Conservation (phyloP, 257 asterid genomes). For the Thymus mandschuricus region DNA sequence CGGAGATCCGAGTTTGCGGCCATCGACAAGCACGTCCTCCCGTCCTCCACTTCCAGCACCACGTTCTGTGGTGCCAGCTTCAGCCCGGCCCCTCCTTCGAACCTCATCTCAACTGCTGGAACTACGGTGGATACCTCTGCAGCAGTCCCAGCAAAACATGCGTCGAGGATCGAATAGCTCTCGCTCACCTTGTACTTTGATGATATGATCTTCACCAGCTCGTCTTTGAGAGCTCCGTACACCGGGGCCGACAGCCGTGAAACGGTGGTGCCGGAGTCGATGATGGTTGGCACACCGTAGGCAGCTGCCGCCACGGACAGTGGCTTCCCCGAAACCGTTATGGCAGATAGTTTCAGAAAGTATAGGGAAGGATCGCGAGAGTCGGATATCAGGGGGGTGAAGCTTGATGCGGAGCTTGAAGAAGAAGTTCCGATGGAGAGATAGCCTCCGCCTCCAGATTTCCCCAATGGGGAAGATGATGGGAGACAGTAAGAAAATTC, state of each 20-base stretch:
- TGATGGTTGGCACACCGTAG: constrained; percentile 47
- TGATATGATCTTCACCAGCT: constrained; percentile 43
- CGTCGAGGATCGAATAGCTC: constrained; percentile 47
- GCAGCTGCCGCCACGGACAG: constrained; percentile 36
- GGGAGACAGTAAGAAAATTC: constrained; percentile 61
- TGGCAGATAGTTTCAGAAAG: constrained; percentile 40
- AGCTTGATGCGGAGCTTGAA: constrained; percentile 38
- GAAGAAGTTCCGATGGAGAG: constrained; percentile 42
- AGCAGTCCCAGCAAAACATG: constrained; percentile 47
- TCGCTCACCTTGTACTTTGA: constrained; percentile 33
- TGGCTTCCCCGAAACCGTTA: constrained; percentile 41
- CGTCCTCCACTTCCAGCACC: constrained; percentile 50
- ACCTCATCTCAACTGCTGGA: constrained; percentile 44
- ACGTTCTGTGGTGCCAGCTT: constrained; percentile 42
- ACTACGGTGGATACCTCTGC: constrained; percentile 35
- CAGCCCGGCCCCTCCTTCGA: constrained; percentile 52
- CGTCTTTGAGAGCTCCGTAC: constrained; percentile 44
- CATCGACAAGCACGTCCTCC: constrained; percentile 56
- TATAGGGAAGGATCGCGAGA: constrained; percentile 45
- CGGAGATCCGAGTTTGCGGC: constrained; percentile 39
- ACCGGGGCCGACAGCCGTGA: constrained; percentile 45
- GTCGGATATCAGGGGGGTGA: constrained; percentile 59
- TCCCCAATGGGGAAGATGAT: constrained; percentile 38
- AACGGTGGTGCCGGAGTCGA: constrained; percentile 61
- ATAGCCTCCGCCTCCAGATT: constrained; percentile 51